phyloP scores from a whole-genome alignment of 306 rosid genomes.

The Malus sieversii region DNA sequence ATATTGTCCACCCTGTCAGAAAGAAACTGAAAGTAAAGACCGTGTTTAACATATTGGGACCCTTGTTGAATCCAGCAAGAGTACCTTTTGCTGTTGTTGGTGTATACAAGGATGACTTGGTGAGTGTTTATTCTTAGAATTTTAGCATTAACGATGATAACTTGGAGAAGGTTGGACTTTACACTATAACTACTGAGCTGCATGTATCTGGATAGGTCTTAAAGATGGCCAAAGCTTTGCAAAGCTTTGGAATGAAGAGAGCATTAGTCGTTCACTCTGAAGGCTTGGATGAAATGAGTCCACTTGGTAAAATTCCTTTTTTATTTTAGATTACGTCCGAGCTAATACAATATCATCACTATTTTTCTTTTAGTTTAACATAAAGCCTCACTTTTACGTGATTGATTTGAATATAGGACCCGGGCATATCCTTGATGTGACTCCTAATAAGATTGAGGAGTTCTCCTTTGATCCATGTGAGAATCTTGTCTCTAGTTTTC shows the following conservation, averaged over 20 bases:
- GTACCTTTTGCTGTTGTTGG: conserved; percentile 94
- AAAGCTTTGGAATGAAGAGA: conserved; percentile 79
- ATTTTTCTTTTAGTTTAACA: not conserved
- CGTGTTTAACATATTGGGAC: conserved; percentile 84
- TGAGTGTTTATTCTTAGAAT: conserved; percentile 18
- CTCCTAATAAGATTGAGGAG: conserved; percentile 60
- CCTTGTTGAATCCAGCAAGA: conserved; percentile 87
- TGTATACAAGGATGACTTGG: conserved; percentile 73
- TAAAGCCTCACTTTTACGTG: not conserved
- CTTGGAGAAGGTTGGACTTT: not conserved
- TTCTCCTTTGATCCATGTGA: conserved; percentile 88
- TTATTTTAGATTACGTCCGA: not conserved
- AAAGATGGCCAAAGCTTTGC: conserved; percentile 83
- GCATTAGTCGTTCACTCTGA: conserved; percentile 95
- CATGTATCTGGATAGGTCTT: conserved; percentile 43
- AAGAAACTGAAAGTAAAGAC: conserved; percentile 79
- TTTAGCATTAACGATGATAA: not conserved
- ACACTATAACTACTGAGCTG: not conserved
- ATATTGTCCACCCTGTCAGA: conserved; percentile 69
- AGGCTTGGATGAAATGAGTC: conserved; percentile 97
- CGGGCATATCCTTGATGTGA: conserved; percentile 76
- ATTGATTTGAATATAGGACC: conserved; percentile 54
- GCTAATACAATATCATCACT: not conserved
- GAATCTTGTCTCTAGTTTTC: conserved; percentile 21
- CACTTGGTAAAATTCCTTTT: conserved; percentile 58